Evolutionary conservation across 208 protist genomes (phyloP).

Genomic region (Vickermania spadyakhi): DNA sequence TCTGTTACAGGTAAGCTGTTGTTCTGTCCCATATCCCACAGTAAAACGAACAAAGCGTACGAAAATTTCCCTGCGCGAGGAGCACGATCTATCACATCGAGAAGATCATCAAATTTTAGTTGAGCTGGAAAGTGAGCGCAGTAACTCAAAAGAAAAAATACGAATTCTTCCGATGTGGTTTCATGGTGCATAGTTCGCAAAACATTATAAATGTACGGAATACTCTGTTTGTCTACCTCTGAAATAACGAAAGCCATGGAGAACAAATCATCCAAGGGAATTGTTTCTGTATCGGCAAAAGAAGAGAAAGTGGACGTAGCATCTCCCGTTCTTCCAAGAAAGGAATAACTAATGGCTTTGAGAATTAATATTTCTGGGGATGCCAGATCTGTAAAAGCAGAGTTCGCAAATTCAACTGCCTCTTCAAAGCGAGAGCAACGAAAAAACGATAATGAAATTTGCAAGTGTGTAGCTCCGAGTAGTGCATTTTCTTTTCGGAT

Average conservation of each 20-base stretch:
- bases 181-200: not conserved
- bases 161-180: not conserved
- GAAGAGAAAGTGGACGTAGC: not conserved
- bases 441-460: constrained; percentile 16
- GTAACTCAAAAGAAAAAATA: not conserved
- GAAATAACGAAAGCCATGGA: not conserved
- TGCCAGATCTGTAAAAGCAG: constrained; percentile 10
- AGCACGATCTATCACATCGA: not conserved
- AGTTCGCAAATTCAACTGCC: not conserved
- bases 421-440: constrained; percentile 6
- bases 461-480: constrained; percentile 19
- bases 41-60: not conserved
- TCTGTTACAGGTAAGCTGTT: not conserved
- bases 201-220: not conserved
- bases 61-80: not conserved
- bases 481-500: constrained; percentile 11
- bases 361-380: constrained; percentile 22
- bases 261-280: not conserved
- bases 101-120: not conserved
- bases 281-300: not conserved
- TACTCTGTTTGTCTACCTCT: not conserved
- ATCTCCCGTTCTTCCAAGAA: not conserved
- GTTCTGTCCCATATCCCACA: not conserved
- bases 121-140: not conserved
- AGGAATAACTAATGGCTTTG: constrained; percentile 9